Percentiles rank a stretch among this genome's conserved stretches.
These are phyloP conservation scores for Leptographium flavum DNA, from an alignment of 2,329 filamentous ascomycete genomes.

Conservation along the genomic window DNA sequence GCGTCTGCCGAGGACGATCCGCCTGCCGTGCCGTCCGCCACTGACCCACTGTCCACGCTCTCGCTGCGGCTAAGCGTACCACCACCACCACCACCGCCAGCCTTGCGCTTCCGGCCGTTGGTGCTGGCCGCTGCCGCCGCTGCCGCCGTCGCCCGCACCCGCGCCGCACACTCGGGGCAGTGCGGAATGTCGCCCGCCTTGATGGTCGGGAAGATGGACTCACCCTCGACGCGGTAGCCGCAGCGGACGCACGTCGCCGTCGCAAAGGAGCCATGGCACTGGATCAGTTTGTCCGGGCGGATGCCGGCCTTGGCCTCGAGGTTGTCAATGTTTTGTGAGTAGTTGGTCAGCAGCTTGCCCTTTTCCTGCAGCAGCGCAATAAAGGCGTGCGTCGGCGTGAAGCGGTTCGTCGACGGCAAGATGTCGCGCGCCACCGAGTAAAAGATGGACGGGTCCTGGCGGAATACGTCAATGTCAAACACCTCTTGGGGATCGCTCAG, in stretches of 20 bases:
- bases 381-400: conserved; percentile 87
- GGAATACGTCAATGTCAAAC: conserved; percentile 81
- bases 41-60: not conserved
- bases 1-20: not conserved
- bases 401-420: conserved; percentile 63
- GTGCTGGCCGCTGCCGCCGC: too few species aligned
- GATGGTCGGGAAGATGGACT: conserved; percentile 68
- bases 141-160: conserved; percentile 7
- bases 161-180: conserved; percentile 56
- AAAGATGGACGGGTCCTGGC: conserved; percentile 76
- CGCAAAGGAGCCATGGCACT: conserved; percentile 94
- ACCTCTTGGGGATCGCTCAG: conserved; percentile 81
- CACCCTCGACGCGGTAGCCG: conserved; percentile 56
- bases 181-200: conserved; percentile 60
- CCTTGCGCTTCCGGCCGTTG: conserved; percentile 12
- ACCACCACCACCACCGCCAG: not conserved
- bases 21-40: not conserved
- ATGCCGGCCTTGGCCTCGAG: conserved; percentile 82
- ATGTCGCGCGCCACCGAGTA: conserved; percentile 88
- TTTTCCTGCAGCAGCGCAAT: conserved; percentile 79
- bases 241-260: conserved; percentile 83
- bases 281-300: conserved; percentile 64
- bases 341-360: conserved; percentile 85
- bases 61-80: not conserved
- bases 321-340: conserved; percentile 98